Evolutionary conservation across 108 stramenopile genomes (phyloP).

Genomic region (Skeletonema tropicum): DNA sequence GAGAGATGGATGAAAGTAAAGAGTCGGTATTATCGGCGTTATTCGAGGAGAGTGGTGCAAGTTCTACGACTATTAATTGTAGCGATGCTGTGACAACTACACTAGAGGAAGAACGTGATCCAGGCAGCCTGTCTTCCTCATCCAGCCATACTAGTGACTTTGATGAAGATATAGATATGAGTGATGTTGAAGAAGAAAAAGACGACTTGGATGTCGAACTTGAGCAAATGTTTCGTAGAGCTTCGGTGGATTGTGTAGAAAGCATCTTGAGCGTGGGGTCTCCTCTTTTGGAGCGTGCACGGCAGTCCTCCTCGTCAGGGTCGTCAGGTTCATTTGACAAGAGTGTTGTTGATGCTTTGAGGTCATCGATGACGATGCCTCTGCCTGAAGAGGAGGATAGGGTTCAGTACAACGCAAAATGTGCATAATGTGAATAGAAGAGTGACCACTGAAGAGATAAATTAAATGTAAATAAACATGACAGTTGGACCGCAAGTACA

Average conservation of each 20-base stretch:
- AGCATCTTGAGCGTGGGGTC: background rate
- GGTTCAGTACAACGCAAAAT: constrained; percentile 12
- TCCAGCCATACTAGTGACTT: background rate
- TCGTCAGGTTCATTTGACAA: background rate
- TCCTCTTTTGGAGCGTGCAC: background rate
- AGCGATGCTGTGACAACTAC: background rate
- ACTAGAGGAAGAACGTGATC: background rate
- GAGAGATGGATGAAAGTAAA: constrained; percentile 11
- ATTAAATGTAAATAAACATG: too few relatives aligned
- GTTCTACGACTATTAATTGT: background rate
- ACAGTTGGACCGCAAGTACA: too few relatives aligned
- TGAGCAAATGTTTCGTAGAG: constrained; percentile 22
- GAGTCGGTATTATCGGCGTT: background rate
- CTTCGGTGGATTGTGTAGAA: constrained; percentile 20
- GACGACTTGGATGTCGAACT: constrained; percentile 17
- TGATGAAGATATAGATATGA: background rate
- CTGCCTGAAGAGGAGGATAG: background rate
- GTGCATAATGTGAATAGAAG: constrained; percentile 10
- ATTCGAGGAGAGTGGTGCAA: background rate
- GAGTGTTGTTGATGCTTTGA: background rate
- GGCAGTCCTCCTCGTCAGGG: background rate
- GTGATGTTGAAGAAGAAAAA: background rate
- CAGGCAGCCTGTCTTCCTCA: background rate
- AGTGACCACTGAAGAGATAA: too few relatives aligned
- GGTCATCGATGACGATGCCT: background rate